phyloP scores from a whole-genome alignment of 176 grass and related monocot species.

The sorghum (Sorghum bicolor) region Sorghum_bicolor_NCBIv3 NC_012871.2:62810501-62811000 shows the following conservation, averaged over 20 bases:
- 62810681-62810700: not conserved
- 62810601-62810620: not conserved
- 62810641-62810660: not conserved
- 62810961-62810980: not conserved
- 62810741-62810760: not conserved
- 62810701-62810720: not conserved
- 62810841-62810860: not conserved
- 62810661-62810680: not conserved
- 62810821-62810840: not conserved
- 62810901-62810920: not conserved
- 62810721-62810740: not conserved
- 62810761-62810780: not conserved
- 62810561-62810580: not conserved
- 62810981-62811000: not conserved
- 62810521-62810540: not conserved
- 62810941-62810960: not conserved
- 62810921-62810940: not conserved
- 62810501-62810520: not conserved
- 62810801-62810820: constrained; percentile 5
- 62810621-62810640: not conserved
- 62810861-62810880: not conserved
- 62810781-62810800: not conserved
- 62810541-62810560: not conserved
- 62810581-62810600: not conserved
- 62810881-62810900: not conserved